Conservation (phyloP, 305 asterid species). For the Rubia tinctorum region DNA sequence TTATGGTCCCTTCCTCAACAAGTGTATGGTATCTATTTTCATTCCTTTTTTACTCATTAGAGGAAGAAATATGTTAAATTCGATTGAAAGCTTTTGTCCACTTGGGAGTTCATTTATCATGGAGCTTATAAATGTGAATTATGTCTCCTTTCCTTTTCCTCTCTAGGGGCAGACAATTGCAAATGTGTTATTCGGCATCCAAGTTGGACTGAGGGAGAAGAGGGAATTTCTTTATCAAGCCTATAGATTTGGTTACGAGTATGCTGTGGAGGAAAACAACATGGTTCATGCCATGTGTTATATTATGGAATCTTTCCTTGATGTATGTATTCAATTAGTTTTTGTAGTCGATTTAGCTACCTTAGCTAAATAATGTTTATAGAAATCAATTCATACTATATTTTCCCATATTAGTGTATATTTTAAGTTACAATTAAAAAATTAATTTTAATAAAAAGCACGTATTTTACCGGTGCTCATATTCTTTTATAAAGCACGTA, state of each 20-base stretch:
- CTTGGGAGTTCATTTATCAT: not conserved
- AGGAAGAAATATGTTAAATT: not conserved
- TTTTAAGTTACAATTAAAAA: too few relatives aligned
- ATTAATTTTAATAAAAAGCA: too few relatives aligned
- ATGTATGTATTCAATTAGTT: too few relatives aligned
- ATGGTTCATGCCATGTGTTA: not conserved
- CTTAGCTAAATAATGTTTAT: too few relatives aligned
- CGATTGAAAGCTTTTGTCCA: not conserved
- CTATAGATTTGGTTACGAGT: slow-evolving; percentile 66
- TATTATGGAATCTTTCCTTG: too few relatives aligned
- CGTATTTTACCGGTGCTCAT: too few relatives aligned
- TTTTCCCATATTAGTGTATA: too few relatives aligned
- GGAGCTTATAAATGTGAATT: slow-evolving; percentile 4
- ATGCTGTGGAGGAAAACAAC: slow-evolving; percentile 62
- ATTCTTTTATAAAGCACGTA: too few relatives aligned
- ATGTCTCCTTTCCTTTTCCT: not conserved
- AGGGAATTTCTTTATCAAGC: slow-evolving; percentile 62
- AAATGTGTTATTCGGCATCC: slow-evolving; percentile 90
- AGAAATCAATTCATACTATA: too few relatives aligned
- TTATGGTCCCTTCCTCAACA: too few relatives aligned
- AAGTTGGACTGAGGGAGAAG: slow-evolving; percentile 60
- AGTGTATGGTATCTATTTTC: not conserved
- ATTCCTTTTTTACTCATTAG: not conserved
- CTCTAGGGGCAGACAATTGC: slow-evolving; percentile 85
- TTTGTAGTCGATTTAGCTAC: too few relatives aligned